Conservation (phyloP, 2,329 filamentous ascomycete species). For the Tolypocladium album region DNA sequence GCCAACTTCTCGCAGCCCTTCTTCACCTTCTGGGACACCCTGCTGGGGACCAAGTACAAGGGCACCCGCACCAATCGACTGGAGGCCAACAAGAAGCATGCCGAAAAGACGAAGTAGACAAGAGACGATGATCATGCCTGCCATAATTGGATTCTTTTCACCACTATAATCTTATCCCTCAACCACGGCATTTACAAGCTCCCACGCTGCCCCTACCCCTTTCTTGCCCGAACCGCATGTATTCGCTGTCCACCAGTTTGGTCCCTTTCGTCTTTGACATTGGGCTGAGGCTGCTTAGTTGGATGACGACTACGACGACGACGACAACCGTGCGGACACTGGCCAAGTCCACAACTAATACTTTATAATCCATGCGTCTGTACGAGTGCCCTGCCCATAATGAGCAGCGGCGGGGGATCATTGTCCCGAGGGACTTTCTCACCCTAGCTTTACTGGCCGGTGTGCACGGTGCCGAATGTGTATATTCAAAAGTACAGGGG, state of each 20-base stretch:
- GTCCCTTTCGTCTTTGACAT: not conserved
- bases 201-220: not conserved
- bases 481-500: not conserved
- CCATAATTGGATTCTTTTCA: not conserved
- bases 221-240: not conserved
- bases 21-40: constrained; percentile 89
- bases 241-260: not conserved
- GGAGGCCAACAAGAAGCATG: constrained; percentile 23
- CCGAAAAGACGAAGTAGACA: constrained; percentile 13
- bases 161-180: not conserved
- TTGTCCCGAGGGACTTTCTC: not conserved
- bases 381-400: not conserved
- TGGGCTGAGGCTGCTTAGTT: not conserved
- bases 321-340: not conserved
- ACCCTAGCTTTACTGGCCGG: not conserved
- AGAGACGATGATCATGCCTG: not conserved
- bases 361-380: not conserved
- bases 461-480: not conserved
- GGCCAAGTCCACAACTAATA: not conserved
- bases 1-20: constrained; percentile 85
- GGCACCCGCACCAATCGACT: constrained; percentile 41
- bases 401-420: not conserved
- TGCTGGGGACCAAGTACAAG: constrained; percentile 74
- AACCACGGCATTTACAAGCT: not conserved
- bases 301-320: not conserved